Percentiles rank a stretch among this genome's conserved stretches.
These are phyloP conservation scores for Wickerhamomyces bisporus DNA, from an alignment of 805 yeast genomes.

Conservation along the genomic window DNA sequence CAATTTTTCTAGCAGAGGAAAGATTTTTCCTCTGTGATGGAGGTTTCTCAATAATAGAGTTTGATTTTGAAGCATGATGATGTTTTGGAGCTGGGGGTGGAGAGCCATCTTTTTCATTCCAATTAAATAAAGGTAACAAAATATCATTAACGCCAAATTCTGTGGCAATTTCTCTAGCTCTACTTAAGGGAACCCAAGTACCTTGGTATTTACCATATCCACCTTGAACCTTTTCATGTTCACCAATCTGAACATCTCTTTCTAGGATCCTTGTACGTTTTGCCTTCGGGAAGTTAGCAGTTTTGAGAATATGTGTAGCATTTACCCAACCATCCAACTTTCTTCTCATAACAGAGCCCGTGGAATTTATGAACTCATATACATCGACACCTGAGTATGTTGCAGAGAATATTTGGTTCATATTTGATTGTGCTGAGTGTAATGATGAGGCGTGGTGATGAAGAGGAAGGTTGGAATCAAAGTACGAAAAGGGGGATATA, in stretches of 20 bases:
- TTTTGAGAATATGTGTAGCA: conserved; percentile 92
- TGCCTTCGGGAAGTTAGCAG: conserved; percentile 92
- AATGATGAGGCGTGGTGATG: too few relatives aligned
- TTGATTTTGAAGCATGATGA: conserved; percentile 49
- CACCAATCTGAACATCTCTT: conserved; percentile 85
- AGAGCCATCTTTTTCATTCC: conserved; percentile 45
- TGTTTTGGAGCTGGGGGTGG: conserved; percentile 64
- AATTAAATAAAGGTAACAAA: conserved; percentile 63
- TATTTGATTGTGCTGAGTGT: neutral
- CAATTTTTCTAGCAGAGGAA: conserved; percentile 18
- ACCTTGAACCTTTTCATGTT: conserved; percentile 92
- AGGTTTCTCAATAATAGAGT: conserved; percentile 12
- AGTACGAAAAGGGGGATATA: neutral
- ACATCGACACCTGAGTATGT: conserved; percentile 80
- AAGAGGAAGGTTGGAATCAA: too few relatives aligned
- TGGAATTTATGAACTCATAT: conserved; percentile 64
- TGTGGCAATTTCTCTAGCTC: conserved; percentile 64
- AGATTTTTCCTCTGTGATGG: conserved; percentile 11
- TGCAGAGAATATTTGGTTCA: conserved; percentile 57
- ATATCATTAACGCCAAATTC: conserved; percentile 59
- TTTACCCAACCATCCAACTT: conserved; percentile 80
- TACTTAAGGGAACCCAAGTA: conserved; percentile 86
- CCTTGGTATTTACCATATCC: conserved; percentile 97
- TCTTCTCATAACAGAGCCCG: conserved; percentile 75
- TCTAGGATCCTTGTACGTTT: conserved; percentile 89